Percentiles rank a stretch among this genome's conserved stretches.
Conservation (phyloP, 345 rosid genomes). For the Balakata baccata region DNA sequence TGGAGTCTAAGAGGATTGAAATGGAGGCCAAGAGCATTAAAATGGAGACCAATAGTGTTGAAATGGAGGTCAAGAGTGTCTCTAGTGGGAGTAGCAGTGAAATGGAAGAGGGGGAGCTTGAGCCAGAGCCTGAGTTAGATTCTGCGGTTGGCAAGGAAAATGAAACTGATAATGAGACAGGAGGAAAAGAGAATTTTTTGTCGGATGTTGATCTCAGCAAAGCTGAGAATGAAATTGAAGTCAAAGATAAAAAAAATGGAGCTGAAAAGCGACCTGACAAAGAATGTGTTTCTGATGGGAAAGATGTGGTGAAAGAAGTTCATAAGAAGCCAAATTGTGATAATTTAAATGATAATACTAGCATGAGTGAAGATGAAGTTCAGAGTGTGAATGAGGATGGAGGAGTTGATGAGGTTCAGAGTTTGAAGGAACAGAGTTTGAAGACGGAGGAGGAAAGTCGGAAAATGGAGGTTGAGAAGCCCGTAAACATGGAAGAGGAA, state of each 20-base stretch:
- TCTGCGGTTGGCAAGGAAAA: constrained; percentile 17
- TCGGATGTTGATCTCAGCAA: constrained; percentile 20
- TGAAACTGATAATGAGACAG: constrained; percentile 12
- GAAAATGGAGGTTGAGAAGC: constrained; percentile 32
- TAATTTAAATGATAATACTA: constrained; percentile 20
- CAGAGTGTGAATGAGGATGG: constrained; percentile 19
- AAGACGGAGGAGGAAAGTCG: constrained; percentile 31
- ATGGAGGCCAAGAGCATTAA: constrained; percentile 37
- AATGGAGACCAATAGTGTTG: constrained; percentile 36
- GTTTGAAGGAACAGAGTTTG: constrained; percentile 25
- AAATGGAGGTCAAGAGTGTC: constrained; percentile 42
- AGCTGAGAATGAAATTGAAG: constrained; percentile 23
- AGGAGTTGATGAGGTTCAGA: constrained; percentile 27
- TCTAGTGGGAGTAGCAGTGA: constrained; percentile 67
- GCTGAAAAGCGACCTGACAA: constrained; percentile 23
- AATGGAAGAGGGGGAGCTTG: constrained; percentile 99
- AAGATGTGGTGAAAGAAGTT: constrained; percentile 29
- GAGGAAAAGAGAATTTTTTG: constrained; percentile 15
- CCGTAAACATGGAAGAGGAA: constrained; percentile 29
- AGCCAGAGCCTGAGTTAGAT: constrained; percentile 50
- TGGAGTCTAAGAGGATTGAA: constrained; percentile 39
- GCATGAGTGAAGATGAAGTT: constrained; percentile 22
- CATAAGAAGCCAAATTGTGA: constrained; percentile 33
- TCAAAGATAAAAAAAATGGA: constrained; percentile 21
- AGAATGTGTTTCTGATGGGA: constrained; percentile 27